A percentile compares a stretch with the other conserved stretches of the same genome.
phyloP scores from a whole-genome alignment of 31 red algal species.

The Odonthalia washingtoniensis region DNA sequence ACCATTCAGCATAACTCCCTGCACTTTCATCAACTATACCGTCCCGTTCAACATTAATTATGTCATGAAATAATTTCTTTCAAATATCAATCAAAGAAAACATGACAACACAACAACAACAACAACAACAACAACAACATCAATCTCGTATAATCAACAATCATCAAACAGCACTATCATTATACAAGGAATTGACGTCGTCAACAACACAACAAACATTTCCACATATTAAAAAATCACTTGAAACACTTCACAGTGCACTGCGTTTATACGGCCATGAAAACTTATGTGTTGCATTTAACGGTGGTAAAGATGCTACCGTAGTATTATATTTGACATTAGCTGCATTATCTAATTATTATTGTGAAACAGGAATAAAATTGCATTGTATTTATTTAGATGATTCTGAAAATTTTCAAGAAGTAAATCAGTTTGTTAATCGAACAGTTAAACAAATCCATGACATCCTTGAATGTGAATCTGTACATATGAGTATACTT shows the following conservation, averaged over 20 bases:
- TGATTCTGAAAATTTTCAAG: constrained; percentile 60
- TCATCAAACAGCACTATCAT: too few relatives aligned
- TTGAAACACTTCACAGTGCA: constrained; percentile 56
- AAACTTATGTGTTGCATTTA: constrained; percentile 87
- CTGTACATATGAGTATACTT: constrained; percentile 66
- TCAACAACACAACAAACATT: too few relatives aligned
- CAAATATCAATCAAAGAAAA: too few relatives aligned
- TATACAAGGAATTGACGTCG: too few relatives aligned
- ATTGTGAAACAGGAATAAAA: too few relatives aligned
- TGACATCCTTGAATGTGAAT: constrained; percentile 28
- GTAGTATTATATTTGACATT: constrained; percentile 89
- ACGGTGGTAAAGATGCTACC: constrained; percentile 98
- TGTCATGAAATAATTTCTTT: too few relatives aligned
- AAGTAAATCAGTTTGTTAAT: constrained; percentile 75
- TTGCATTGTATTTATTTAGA: constrained; percentile 70
- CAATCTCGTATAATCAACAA: too few relatives aligned
- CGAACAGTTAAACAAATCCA: constrained; percentile 45
- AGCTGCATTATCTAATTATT: constrained; percentile 72
- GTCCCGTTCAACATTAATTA: too few relatives aligned
- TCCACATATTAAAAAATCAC: constrained; percentile 43
- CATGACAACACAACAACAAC: too few relatives aligned
- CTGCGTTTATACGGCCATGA: constrained; percentile 69
- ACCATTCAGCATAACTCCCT: too few relatives aligned
- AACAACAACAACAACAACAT: too few relatives aligned
- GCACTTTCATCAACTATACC: too few relatives aligned